phyloP scores from a whole-genome alignment of 306 rosid genomes.

The Ziziphus jujuba region DNA sequence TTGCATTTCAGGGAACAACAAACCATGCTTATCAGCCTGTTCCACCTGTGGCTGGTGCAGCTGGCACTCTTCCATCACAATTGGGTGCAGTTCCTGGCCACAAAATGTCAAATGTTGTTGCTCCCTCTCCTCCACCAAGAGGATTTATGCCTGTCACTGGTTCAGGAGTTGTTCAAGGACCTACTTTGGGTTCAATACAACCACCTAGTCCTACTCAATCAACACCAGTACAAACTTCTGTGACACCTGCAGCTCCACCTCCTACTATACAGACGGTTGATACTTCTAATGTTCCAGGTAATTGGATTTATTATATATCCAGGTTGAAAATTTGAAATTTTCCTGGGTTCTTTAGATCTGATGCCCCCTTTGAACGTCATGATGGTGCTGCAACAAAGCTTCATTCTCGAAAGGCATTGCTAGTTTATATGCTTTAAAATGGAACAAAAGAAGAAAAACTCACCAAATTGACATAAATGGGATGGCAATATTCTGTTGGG shows the following conservation, averaged over 20 bases:
- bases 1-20: constrained; percentile 49
- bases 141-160: constrained; percentile 68
- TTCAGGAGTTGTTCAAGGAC: constrained; percentile 66
- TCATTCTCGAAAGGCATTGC: too few species aligned
- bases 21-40: constrained; percentile 58
- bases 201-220: constrained; percentile 75
- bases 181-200: constrained; percentile 62
- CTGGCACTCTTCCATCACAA: constrained; percentile 49
- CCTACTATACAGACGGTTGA: constrained; percentile 91
- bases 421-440: too few species aligned
- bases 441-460: too few species aligned
- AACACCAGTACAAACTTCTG: constrained; percentile 52
- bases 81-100: constrained; percentile 44
- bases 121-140: constrained; percentile 51
- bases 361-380: not conserved
- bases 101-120: constrained; percentile 51
- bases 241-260: constrained; percentile 66
- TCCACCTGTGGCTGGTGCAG: constrained; percentile 24
- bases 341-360: too few species aligned
- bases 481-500: too few species aligned
- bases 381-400: not conserved
- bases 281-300: constrained; percentile 95
- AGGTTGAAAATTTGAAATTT: not conserved
- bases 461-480: too few species aligned
- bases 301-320: constrained; percentile 5